Evolutionary conservation across 2,329 filamentous ascomycete genomes (phyloP).

Genomic region (Hymenoscyphus salicellus): DNA sequence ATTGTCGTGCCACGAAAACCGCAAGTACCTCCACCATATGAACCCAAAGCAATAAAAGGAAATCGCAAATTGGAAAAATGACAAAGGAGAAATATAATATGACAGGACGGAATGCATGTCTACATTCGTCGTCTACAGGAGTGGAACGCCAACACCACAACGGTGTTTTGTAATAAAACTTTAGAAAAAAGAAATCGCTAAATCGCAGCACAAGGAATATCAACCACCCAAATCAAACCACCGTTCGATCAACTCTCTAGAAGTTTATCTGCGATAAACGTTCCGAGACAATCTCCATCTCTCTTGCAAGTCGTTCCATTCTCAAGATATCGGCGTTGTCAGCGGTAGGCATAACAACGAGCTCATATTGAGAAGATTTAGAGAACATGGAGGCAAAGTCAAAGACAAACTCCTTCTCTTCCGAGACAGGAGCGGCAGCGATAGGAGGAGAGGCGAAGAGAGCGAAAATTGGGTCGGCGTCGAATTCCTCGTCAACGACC

Average conservation of each 20-base stretch:
- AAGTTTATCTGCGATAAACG: constrained; percentile 28
- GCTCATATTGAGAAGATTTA: constrained; percentile 62
- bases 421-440: constrained; percentile 16
- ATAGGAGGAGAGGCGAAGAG: constrained; percentile 51
- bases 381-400: constrained; percentile 48
- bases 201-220: constrained; percentile 22
- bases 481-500: constrained; percentile 54
- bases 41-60: not conserved
- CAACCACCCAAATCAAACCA: constrained; percentile 6
- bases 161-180: not conserved
- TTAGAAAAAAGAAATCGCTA: constrained; percentile 21
- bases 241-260: constrained; percentile 16
- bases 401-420: constrained; percentile 32
- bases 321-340: constrained; percentile 33
- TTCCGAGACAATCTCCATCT: constrained; percentile 30
- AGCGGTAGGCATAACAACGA: constrained; percentile 59
- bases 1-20: not conserved
- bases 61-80: not conserved
- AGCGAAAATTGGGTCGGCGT: constrained; percentile 60
- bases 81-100: constrained; percentile 9
- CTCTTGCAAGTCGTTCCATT: constrained; percentile 26
- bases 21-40: not conserved
- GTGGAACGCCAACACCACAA: constrained; percentile 9
- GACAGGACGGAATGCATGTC: not conserved
- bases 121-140: not conserved